Base-by-base conservation (phyloP, 495 filamentous ascomycete species). In the Lepraria neglecta region DNA sequence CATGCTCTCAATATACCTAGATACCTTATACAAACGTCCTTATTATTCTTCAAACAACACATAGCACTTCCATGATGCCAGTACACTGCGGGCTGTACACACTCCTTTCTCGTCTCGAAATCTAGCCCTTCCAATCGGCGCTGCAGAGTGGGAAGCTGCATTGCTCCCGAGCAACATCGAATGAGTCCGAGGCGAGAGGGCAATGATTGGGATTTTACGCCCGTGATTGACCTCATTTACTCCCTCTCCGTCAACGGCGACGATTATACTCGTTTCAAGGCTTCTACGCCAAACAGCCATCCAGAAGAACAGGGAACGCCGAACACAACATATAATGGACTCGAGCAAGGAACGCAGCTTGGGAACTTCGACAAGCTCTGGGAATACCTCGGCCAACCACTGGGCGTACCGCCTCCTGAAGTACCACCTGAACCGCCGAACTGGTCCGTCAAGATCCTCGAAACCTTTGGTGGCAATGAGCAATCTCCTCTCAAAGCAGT, bases 211-310 rank as follows among this genome's bases (percentile, higher is more conserved):
- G 77, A 78, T 64, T 78, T 81, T 62, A 68, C 75, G 60, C 70
- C 74, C 64, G 79, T 76, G 68, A 74, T 75, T 64, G 74, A 77
- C 64, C 73, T 81, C 50, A 71, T 80, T n/a, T 65, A 69, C 42
- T 74, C 76, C 24, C 74, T 64, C 69, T 75, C 35, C 63, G 68
- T 46, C 24, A 48, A 59, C 53, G 44, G 64, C 43, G 53, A 62
- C 52, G 59, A 67, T 38, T 12, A 43, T 46, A 2, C 11, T 33
- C 42, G 38, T 27, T 21, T 38, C 28, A 43, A 31, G 21, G 28
- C 64, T n/a, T 65, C 67, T 31, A 67, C 56, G 7, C 30, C 19
- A 14, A 19, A 57, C 42, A 17, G 10, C 59, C 30, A 21, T 27
- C 15, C 21, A 5, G 44, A 43, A 35, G 47, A 47, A 52, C 58